Percentiles rank a stretch among this genome's conserved stretches.
Conservation (phyloP, 2,329 filamentous ascomycete genomes). For the Calycina marina region DNA sequence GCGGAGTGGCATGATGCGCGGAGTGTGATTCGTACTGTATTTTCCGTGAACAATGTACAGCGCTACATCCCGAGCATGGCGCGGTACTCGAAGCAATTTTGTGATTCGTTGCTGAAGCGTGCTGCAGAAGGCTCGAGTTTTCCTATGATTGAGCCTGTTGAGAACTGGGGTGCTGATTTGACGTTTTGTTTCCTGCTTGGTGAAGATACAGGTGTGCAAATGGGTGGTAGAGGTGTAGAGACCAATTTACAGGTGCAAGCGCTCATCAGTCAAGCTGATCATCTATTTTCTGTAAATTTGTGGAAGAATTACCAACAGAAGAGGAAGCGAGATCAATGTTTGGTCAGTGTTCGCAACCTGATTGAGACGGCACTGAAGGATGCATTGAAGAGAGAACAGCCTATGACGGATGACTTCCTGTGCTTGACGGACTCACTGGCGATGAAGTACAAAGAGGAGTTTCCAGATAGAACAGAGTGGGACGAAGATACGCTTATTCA, state of each 20-base stretch:
- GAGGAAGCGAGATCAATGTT: neutral
- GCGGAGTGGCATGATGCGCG: slow-evolving; percentile 1
- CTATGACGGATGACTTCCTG: neutral
- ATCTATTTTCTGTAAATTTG: neutral
- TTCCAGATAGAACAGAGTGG: slow-evolving; percentile 1
- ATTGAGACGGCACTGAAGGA: neutral
- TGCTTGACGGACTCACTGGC: slow-evolving; percentile 1
- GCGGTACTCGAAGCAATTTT: slow-evolving; percentile 2
- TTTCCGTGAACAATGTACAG: slow-evolving; percentile 2
- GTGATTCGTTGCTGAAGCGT: neutral
- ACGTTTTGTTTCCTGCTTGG: slow-evolving; percentile 1
- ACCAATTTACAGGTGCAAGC: slow-evolving; percentile 1
- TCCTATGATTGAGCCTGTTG: slow-evolving; percentile 1
- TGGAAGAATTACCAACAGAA: slow-evolving; percentile 1
- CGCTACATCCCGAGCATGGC: slow-evolving; percentile 1
- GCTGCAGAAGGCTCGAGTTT: neutral
- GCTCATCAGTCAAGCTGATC: neutral
- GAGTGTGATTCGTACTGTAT: slow-evolving; percentile 1
- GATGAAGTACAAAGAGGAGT: slow-evolving; percentile 2
- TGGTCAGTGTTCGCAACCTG: neutral
- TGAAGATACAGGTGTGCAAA: slow-evolving; percentile 1
- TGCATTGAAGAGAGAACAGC: neutral
- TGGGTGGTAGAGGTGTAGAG: slow-evolving; percentile 1
- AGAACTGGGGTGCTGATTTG: slow-evolving; percentile 3
- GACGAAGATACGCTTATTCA: slow-evolving; percentile 1